Evolutionary conservation across 768 basidiomycete genomes (phyloP), one percentile per base, ranked within the genome.

Genomic region (Russula earlei): DNA sequence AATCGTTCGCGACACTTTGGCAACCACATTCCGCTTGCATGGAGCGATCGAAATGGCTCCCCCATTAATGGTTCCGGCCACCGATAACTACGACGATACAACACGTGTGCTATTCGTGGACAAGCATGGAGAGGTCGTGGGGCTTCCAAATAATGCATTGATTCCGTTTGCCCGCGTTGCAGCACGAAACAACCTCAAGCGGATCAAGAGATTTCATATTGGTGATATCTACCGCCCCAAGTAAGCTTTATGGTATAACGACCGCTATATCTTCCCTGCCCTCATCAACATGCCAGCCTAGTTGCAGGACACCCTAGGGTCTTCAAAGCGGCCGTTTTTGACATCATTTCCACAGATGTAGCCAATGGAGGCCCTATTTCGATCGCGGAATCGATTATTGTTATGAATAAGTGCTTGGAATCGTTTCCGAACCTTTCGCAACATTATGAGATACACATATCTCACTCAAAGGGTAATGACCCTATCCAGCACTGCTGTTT

Each of bases 21-120:
- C 79, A 3, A 73, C 84, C 2, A 83, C 93, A 17, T 94, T 95
- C 69, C 81, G 84, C 36, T 76, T 94, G 5, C 94, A 94, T 65
- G 94, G 94, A 6, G 93, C 94, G 3, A 81, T 95, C 1, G 83
- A 92, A 60, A 84, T 85, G 69, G 87, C 89, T 62, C 85, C 91
- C 0, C 86, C 91, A 0, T 69, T 94, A n/a, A 73, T 96, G 11
- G 80, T 91, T 67, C 93, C 87, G 0, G 75, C 81, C 2, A 75
- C 79, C 46, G 77, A 83, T 29, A 71, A 75, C 3, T 80, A 81
- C 17, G 84, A 87, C 29, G 80, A 84, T 31, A 76, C 77, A 40
- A 78, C 75, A 7, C 80, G 84, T 27, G 88, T 86, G 2, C 73
- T 82, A 6, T 82, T 91, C 61, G 77, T 97, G 29, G 93, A 95